Evolutionary conservation across 495 filamentous ascomycete species (phyloP).

Genomic region (Mytilinidion resinicola): DNA sequence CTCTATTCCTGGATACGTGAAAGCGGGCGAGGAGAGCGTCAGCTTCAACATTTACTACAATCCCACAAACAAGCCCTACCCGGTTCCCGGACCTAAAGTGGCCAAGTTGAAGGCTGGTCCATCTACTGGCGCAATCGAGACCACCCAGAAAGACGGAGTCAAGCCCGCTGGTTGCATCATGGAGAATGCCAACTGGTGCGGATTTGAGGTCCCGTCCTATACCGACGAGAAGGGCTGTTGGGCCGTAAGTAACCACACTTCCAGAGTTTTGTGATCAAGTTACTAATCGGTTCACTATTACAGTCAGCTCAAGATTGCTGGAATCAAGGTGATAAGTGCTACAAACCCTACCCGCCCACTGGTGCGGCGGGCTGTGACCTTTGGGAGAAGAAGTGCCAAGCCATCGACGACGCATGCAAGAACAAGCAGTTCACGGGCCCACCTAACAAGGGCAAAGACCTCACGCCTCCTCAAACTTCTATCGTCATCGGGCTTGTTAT

Average conservation of each 20-base stretch:
- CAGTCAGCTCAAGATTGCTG: conserved; percentile 49
- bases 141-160: conserved; percentile 37
- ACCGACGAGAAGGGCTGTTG: conserved; percentile 53
- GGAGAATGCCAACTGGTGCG: conserved; percentile 69
- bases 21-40: conserved; percentile 46
- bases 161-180: conserved; percentile 51
- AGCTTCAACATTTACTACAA: conserved; percentile 56
- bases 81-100: conserved; percentile 50
- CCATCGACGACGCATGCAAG: conserved; percentile 43
- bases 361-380: conserved; percentile 51
- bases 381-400: conserved; percentile 56
- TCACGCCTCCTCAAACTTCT: conserved; percentile 33
- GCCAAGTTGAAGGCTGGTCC: conserved; percentile 20
- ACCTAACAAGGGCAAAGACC: conserved; percentile 47
- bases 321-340: conserved; percentile 52
- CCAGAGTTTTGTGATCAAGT: too few relatives aligned
- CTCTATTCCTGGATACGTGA: conserved; percentile 59
- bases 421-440: conserved; percentile 49
- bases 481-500: conserved; percentile 23
- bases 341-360: conserved; percentile 48
- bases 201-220: conserved; percentile 50
- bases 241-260: conserved; percentile 24
- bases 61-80: conserved; percentile 45
- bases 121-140: conserved; percentile 17
- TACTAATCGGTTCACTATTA: background rate